Percentiles rank a stretch among this genome's conserved stretches.
These are phyloP conservation scores for Fraxinus sp. DNA, from an alignment of 305 asterid genomes.

Conservation along the genomic window DNA sequence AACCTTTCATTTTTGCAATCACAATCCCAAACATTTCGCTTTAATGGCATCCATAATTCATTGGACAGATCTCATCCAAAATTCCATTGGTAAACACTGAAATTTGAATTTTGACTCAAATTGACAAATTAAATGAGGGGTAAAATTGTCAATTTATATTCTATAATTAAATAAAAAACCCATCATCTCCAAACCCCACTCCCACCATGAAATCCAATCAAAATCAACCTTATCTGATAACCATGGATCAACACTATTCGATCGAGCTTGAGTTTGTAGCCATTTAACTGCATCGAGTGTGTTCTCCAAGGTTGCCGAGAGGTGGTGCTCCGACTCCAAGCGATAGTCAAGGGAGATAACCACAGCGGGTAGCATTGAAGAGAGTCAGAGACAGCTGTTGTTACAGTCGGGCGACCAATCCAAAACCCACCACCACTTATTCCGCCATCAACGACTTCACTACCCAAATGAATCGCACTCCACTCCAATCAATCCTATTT, in stretches of 20 bases:
- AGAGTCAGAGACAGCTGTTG: conserved; percentile 53
- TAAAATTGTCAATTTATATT: too few relatives aligned
- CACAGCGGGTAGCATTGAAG: conserved; percentile 47
- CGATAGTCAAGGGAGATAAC: conserved; percentile 74
- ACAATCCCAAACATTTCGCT: too few relatives aligned
- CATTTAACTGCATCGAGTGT: conserved; percentile 46
- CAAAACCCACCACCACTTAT: conserved; percentile 44
- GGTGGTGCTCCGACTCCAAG: conserved; percentile 68
- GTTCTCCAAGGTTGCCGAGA: conserved; percentile 69
- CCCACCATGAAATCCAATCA: too few relatives aligned
- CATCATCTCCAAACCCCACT: too few relatives aligned
- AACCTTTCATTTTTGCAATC: too few relatives aligned
- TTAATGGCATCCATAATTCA: too few relatives aligned
- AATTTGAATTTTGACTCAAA: too few relatives aligned
- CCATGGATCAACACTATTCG: conserved; percentile 32
- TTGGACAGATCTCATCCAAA: too few relatives aligned
- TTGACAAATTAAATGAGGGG: too few relatives aligned
- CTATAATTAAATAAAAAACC: too few relatives aligned
- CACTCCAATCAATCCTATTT: conserved; percentile 58
- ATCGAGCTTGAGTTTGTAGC: conserved; percentile 52
- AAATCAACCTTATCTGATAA: conserved; percentile 40
- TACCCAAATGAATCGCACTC: conserved; percentile 55
- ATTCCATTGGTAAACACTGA: too few relatives aligned
- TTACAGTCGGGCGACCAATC: conserved; percentile 55
- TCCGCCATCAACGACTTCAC: conserved; percentile 37